These are phyloP conservation scores for Psidium guajava DNA, from an alignment of 345 rosid species.

Conservation along the genomic window DNA sequence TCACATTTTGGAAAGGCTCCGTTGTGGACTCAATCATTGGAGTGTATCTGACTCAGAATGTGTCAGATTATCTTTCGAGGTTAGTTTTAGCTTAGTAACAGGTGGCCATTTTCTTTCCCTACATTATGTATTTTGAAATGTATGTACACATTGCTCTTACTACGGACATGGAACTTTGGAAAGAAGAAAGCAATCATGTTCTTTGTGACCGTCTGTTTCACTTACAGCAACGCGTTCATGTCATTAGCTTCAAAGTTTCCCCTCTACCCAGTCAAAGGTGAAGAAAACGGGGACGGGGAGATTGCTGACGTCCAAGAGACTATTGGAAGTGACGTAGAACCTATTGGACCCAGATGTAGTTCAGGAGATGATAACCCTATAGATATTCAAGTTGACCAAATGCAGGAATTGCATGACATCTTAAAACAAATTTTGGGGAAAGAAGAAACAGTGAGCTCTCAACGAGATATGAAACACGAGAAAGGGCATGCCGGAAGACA, in stretches of 20 bases:
- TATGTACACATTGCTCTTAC: background rate
- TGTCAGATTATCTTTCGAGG: constrained; percentile 49
- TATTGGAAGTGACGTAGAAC: background rate
- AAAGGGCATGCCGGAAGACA: constrained; percentile 1
- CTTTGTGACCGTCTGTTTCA: background rate
- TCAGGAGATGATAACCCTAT: too few relatives aligned
- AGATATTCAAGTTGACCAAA: too few relatives aligned
- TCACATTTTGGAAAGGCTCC: constrained; percentile 53
- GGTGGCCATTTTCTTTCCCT: background rate
- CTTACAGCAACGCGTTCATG: constrained; percentile 38
- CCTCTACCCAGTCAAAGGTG: background rate
- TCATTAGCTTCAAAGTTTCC: constrained; percentile 41
- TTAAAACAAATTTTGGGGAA: background rate
- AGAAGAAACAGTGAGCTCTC: background rate
- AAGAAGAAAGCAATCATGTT: background rate
- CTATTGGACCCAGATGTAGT: too few relatives aligned
- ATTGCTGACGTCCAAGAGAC: background rate
- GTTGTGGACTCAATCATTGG: constrained; percentile 64
- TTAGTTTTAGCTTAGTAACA: background rate
- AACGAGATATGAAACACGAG: background rate
- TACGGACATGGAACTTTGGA: background rate
- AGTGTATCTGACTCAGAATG: constrained; percentile 60
- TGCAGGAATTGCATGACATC: background rate
- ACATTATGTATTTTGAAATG: background rate
- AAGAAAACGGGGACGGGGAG: background rate